A percentile compares a stretch with the other conserved stretches of the same genome.
phyloP scores from a whole-genome alignment of 306 rosid species.

The Pachyrhizus erosus region DNA sequence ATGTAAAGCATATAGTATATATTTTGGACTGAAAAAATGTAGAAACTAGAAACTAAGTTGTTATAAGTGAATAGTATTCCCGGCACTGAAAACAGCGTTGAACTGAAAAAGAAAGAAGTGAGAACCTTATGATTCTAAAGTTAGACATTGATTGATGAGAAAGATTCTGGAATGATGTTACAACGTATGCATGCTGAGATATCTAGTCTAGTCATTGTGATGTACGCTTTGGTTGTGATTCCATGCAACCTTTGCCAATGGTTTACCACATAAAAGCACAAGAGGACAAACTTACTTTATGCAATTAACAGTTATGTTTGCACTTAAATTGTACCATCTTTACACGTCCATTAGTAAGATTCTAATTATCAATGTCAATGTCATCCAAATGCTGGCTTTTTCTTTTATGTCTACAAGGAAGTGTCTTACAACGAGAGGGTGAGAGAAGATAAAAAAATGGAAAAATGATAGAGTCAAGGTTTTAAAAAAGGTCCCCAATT shows the following conservation, averaged over 20 bases:
- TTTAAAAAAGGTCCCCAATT: too few relatives aligned
- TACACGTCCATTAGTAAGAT: not conserved
- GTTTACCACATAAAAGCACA: slow-evolving; percentile 2
- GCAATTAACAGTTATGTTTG: not conserved
- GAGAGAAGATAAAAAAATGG: too few relatives aligned
- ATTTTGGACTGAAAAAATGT: not conserved
- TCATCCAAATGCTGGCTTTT: too few relatives aligned
- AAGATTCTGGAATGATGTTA: slow-evolving; percentile 36
- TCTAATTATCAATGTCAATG: too few relatives aligned
- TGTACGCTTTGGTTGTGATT: slow-evolving; percentile 21
- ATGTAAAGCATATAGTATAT: not conserved
- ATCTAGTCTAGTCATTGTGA: not conserved
- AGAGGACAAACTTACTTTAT: slow-evolving; percentile 35
- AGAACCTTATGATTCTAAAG: slow-evolving; percentile 34
- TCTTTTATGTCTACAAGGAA: too few relatives aligned
- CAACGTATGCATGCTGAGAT: not conserved
- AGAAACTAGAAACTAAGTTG: not conserved
- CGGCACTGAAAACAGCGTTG: slow-evolving; percentile 9
- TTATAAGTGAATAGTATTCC: slow-evolving; percentile 4
- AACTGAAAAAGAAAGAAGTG: slow-evolving; percentile 6
- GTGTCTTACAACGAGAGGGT: too few relatives aligned
- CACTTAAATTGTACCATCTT: not conserved
- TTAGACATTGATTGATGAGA: slow-evolving; percentile 37
- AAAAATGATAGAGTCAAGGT: too few relatives aligned
- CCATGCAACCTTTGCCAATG: slow-evolving; percentile 25